A percentile compares a stretch with the other conserved stretches of the same genome.
These are phyloP conservation scores for Allium cepa DNA, from an alignment of 106 monocot species.

Conservation along the genomic window DNA sequence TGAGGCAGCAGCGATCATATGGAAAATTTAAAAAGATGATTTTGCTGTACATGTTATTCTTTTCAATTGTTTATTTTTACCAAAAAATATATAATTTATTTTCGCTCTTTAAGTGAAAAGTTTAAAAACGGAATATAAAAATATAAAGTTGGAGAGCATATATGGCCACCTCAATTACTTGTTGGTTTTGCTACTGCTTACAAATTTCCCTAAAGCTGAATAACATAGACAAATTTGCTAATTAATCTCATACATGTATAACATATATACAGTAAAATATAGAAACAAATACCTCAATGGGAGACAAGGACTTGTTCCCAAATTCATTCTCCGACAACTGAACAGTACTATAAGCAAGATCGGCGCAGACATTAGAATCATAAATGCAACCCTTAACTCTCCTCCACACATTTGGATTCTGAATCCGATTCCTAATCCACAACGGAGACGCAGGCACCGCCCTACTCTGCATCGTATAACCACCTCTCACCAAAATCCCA, in stretches of 20 bases:
- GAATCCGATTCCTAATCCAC: conserved; percentile 4
- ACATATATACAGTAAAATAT: neutral
- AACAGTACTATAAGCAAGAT: conserved; percentile 1
- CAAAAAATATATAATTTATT: no score
- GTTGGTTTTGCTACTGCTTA: no score
- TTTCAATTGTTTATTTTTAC: no score
- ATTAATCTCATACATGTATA: neutral
- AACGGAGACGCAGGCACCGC: neutral
- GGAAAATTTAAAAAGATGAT: no score
- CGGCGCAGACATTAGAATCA: neutral
- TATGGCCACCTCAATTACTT: no score
- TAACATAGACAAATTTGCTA: no score
- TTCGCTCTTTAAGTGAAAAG: no score
- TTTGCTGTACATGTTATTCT: no score
- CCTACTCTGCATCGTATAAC: conserved; percentile 5
- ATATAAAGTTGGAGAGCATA: no score
- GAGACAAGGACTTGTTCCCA: neutral
- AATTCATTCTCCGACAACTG: conserved; percentile 1
- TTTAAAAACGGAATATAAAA: no score
- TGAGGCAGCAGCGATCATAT: no score
- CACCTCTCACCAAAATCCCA: neutral
- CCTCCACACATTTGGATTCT: neutral
- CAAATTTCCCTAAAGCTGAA: no score
- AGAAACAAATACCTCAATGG: conserved; percentile 13
- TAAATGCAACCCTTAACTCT: conserved; percentile 1